Base-by-base conservation (phyloP, 116 monocot genomes). In the Iris pallida region DNA sequence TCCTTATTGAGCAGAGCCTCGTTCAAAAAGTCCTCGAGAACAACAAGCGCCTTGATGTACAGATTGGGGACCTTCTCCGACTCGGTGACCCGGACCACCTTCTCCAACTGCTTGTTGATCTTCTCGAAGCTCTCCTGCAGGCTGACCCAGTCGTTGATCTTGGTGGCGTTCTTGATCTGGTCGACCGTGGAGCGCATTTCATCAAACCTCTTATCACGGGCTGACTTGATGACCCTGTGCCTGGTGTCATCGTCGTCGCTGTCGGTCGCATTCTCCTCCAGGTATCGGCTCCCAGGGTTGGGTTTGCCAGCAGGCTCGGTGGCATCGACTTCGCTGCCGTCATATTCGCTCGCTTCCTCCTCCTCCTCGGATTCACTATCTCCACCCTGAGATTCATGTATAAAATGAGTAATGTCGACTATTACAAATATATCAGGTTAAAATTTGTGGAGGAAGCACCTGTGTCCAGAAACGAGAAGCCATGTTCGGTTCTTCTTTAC, bases 101-200 rank as follows among this genome's bases (percentile, higher is more conserved):
- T 93, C 80, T 93, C 93, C 11, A 87, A 75, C 68, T 93, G 93
- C 61, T 93, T 93, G 78, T 89, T 93, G 15, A 93, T 45, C 73
- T 93, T 93, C 63, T 93, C 93, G 47, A 93, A 93, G 61, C 79
- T 80, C 86, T 89, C 93, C 58, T 76, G 86, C 8, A 93, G 75
- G 61, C 78, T 87, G 10, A 89, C 85, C 89, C 93, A 93, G 62
- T 93, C 93, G 51, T 93, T 93, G 63, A 93, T 93, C 73, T 93
- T 93, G 73, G 80, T 93, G 5, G 84, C 89, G 42, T 93, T 93
- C 41, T 71, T 70, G 66, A 93, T 84, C 80, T 90, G 93, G 15
- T 90, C 87, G 4, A 93, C 73, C 6, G 89, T 93, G 17, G 90
- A 71, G 1, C 51, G 56, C 90, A 93, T 84, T 73, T 93, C 93